A percentile compares a stretch with the other conserved stretches of the same genome.
Conservation (phyloP, 345 rosid species). For the Gossypium bickii region DNA sequence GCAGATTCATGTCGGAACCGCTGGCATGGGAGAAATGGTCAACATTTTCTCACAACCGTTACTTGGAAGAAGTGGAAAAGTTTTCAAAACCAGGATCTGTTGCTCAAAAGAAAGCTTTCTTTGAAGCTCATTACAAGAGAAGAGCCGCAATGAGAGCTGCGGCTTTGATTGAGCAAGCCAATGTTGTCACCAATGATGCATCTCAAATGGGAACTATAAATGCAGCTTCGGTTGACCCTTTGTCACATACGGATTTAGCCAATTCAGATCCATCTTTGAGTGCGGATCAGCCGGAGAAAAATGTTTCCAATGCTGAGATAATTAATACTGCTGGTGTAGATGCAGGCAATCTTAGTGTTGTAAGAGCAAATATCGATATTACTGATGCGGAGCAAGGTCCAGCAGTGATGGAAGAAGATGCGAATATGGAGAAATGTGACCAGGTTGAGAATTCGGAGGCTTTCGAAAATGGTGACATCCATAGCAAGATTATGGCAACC, state of each 20-base stretch:
- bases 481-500: conserved; percentile 17
- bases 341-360: conserved; percentile 14
- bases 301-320: conserved; percentile 17
- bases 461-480: conserved; percentile 23
- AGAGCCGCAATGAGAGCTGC: conserved; percentile 62
- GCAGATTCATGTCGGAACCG: conserved; percentile 78
- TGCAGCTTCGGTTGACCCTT: conserved; percentile 5
- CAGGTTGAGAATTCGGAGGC: conserved; percentile 24
- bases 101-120: conserved; percentile 83
- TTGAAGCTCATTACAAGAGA: conserved; percentile 80
- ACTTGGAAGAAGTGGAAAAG: conserved; percentile 83
- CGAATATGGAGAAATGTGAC: conserved; percentile 17
- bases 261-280: conserved; percentile 10
- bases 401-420: conserved; percentile 16
- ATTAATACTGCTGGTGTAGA: conserved; percentile 15
- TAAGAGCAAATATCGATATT: conserved; percentile 18
- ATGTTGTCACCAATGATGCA: conserved; percentile 10
- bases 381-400: conserved; percentile 18
- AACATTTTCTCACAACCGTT: conserved; percentile 80
- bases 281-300: conserved; percentile 21
- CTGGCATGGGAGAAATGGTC: conserved; percentile 93
- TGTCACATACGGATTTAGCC: not conserved
- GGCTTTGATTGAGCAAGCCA: conserved; percentile 33
- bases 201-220: conserved; percentile 13
- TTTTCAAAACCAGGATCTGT: conserved; percentile 84